Base-by-base conservation (phyloP, 495 filamentous ascomycete genomes). In the Xylaria longipes region DNA sequence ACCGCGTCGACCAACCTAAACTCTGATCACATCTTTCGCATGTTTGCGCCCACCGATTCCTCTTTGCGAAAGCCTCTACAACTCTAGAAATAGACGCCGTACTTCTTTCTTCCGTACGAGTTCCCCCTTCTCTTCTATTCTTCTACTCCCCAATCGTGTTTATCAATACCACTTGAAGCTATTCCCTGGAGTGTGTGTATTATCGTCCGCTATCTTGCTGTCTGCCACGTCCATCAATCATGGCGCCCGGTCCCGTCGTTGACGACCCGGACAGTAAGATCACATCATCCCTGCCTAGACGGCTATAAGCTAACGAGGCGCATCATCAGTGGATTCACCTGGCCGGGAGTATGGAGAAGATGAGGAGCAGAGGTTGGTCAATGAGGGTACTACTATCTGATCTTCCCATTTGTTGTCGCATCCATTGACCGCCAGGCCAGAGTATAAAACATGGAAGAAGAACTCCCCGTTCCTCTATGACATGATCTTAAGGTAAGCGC, bases 381-480 rank as follows among this genome's bases (percentile, higher is more conserved):
- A 99, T 74, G 96, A 99, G 86, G 93, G 93, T 94, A 87, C 33
- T 68, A 46, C 20, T 15, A 31, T 27, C 17, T 65, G 5, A 5
- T 72, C 11, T 57, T 25, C 50, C 15, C 5, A 41, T n/a, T 22
- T 48, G 33, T 25, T 31, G 1, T 35, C 22, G 31, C 60, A 17
- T 37, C 54, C n/a, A 33, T 41, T 57, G 58, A 63, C 64, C 78
- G 78, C 39, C 80, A 65, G 12, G 35, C 33, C 78, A 95, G 97
- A 98, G 83, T 99, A 99, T 88, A 99, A 99, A 80, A 97, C 94
- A 73, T 99, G 97, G 97, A 99, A 99, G 87, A 99, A 99, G 88
- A 98, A 98, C 82, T 92, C 94, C 73, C 94, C 95, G 3, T 98
- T 98, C 81, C 92, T 99, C 74, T 99, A 99, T 81, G 97, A 98